These are phyloP conservation scores for Nasturtium officinale DNA, from an alignment of 345 rosid genomes.

Conservation along the genomic window DNA sequence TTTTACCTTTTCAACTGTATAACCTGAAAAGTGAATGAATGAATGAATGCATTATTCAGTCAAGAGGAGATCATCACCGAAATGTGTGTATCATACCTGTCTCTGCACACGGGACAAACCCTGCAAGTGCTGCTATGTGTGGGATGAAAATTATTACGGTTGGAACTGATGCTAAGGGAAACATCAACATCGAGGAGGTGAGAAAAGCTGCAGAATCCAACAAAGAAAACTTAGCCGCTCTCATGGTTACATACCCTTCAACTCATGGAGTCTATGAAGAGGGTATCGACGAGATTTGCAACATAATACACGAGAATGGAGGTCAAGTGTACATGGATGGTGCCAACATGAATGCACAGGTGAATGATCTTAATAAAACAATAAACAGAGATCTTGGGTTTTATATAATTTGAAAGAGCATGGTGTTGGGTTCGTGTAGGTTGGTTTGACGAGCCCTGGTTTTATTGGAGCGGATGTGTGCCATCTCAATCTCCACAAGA, in stretches of 20 bases:
- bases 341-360: slow-evolving; percentile 99
- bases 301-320: slow-evolving; percentile 92
- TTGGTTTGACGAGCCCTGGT: slow-evolving; percentile 98
- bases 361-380: slow-evolving; percentile 68
- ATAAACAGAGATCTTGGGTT: slow-evolving; percentile 82
- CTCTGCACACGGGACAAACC: slow-evolving; percentile 99
- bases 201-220: slow-evolving; percentile 92
- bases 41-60: slow-evolving; percentile 51
- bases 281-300: slow-evolving; percentile 93
- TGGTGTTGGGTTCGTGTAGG: slow-evolving; percentile 48
- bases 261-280: slow-evolving; percentile 98
- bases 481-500: slow-evolving; percentile 98
- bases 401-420: slow-evolving; percentile 87
- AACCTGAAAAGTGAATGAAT: slow-evolving; percentile 29
- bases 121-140: slow-evolving; percentile 99
- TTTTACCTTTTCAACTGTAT: background rate
- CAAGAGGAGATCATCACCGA: slow-evolving; percentile 96
- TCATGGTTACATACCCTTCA: slow-evolving; percentile 98
- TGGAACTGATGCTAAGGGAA: slow-evolving; percentile 98
- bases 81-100: slow-evolving; percentile 97
- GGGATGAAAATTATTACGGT: slow-evolving; percentile 96
- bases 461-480: slow-evolving; percentile 99
- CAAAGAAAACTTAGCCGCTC: slow-evolving; percentile 85
- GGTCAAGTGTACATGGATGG: slow-evolving; percentile 99
- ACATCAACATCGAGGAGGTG: slow-evolving; percentile 87